Evolutionary conservation across 352 stramenopile genomes (phyloP), one percentile per base, ranked within the genome.

Genomic region (Globisporangium okanoganense): DNA sequence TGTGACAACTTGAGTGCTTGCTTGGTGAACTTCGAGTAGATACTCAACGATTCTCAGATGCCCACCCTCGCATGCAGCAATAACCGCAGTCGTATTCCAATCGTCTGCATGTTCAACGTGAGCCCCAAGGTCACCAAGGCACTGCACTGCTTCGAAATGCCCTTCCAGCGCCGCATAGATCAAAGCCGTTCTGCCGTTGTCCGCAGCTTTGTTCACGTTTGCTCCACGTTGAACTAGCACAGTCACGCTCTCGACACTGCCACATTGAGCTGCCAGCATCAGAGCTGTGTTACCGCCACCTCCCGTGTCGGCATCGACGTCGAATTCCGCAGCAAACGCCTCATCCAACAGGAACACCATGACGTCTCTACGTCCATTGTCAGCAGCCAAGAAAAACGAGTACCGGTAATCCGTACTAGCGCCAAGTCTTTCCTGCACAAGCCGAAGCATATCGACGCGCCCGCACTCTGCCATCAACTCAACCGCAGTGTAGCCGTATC

Each of bases 1-100:
- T 0, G 20, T 20, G 44, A 31, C 22, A 24, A 51, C 12, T n/a
- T 51, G 20, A 31, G 22, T 51, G 12, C n/a, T 51, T 31, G 44
- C 44, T 20, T 51, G 22, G 3, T 10, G 20, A n/a, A 31, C 22
- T 51, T 51, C 44, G 10, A 51, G 44, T 10, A 51, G 44, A 12
- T 51, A 51, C 44, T 51, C 44, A 4, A 51, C 44, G 3, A 51
- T n/a, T 31, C 22, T 31, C 16, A 51, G 44, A 51, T 51, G 44
- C 9, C 20, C 22, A 12, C 4, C 22, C 44, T 51, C 44, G n/a
- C 20, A 27, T 24, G 44, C 44, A 10, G 44, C 44, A 24, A 31
- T 12, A 16, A 51, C 8, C 3, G 44, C 44, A 51, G 44, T 51
- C 12, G 27, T 51, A 5, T 51, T 24, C 22, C 44, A 51, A 12